A percentile compares a stretch with the other conserved stretches of the same genome.
These are phyloP conservation scores for Hydnum rufescens DNA, from an alignment of 768 basidiomycete species.

Conservation along the genomic window DNA sequence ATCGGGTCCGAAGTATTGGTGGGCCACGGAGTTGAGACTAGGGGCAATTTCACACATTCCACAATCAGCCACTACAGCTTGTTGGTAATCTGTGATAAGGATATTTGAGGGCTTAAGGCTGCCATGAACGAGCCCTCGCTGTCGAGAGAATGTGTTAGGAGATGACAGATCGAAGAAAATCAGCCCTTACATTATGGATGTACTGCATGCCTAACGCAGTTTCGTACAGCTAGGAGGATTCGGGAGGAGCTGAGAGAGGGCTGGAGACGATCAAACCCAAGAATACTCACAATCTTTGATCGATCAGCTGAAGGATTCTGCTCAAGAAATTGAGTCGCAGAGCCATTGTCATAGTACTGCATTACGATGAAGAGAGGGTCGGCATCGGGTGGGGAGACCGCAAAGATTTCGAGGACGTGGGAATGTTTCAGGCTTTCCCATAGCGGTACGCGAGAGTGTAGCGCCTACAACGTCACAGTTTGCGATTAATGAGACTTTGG, in stretches of 20 bases:
- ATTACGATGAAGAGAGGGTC: slow-evolving; percentile 5
- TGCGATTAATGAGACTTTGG: background rate
- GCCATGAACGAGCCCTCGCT: slow-evolving; percentile 7
- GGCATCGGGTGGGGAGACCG: slow-evolving; percentile 1
- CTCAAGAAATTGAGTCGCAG: slow-evolving; percentile 1
- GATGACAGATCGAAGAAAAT: background rate
- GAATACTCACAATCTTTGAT: slow-evolving; percentile 2
- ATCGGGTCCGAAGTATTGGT: slow-evolving; percentile 8
- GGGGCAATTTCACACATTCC: slow-evolving; percentile 4
- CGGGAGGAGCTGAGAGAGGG: background rate
- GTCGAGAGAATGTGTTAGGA: background rate
- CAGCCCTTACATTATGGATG: slow-evolving; percentile 3
- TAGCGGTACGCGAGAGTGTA: background rate
- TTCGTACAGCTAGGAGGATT: slow-evolving; percentile 1
- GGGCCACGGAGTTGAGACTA: slow-evolving; percentile 1
- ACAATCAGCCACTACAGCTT: slow-evolving; percentile 5
- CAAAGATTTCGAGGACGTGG: slow-evolving; percentile 6
- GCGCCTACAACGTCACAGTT: background rate
- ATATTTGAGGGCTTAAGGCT: slow-evolving; percentile 6
- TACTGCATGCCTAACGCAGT: slow-evolving; percentile 5
- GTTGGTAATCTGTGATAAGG: slow-evolving; percentile 3
- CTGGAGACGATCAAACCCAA: background rate
- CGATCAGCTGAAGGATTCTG: background rate
- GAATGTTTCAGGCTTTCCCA: background rate
- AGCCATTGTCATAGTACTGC: slow-evolving; percentile 3